Evolutionary conservation across 2,329 filamentous ascomycete genomes (phyloP).

Genomic region (Pseudogymnoascus sp.): DNA sequence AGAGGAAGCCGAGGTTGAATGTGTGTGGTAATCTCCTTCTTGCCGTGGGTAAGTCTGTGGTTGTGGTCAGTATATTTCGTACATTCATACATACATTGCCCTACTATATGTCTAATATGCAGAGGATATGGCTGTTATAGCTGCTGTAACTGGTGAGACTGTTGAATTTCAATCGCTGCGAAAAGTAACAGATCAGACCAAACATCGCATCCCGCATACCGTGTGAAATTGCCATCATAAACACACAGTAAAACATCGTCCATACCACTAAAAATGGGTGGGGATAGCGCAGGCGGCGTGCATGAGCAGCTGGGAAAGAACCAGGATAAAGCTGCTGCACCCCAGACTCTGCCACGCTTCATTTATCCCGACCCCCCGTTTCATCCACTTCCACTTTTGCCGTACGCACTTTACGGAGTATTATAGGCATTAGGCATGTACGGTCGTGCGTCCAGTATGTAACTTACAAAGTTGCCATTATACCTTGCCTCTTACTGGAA

Average conservation of each 20-base stretch:
- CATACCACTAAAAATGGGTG: background rate
- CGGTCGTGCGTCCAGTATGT: background rate
- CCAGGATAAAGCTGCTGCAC: background rate
- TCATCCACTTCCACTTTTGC: background rate
- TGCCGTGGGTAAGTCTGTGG: background rate
- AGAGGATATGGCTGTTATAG: background rate
- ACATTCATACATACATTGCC: background rate
- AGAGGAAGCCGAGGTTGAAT: background rate
- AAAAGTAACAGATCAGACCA: background rate
- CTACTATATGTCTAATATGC: background rate
- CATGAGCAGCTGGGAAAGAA: background rate
- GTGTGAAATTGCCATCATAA: background rate
- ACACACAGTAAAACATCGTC: too few relatives aligned
- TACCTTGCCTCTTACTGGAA: background rate
- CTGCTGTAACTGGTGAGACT: background rate
- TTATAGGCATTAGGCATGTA: background rate
- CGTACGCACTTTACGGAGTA: background rate
- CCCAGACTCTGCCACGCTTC: constrained; percentile 1
- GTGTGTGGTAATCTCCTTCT: background rate
- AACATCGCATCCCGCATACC: background rate
- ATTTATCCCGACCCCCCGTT: background rate
- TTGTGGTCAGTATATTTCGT: background rate
- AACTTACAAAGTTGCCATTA: background rate
- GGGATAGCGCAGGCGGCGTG: background rate
- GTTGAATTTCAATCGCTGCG: background rate